Base-by-base conservation (phyloP, 768 basidiomycete species). In the Amanita brunnescens region DNA sequence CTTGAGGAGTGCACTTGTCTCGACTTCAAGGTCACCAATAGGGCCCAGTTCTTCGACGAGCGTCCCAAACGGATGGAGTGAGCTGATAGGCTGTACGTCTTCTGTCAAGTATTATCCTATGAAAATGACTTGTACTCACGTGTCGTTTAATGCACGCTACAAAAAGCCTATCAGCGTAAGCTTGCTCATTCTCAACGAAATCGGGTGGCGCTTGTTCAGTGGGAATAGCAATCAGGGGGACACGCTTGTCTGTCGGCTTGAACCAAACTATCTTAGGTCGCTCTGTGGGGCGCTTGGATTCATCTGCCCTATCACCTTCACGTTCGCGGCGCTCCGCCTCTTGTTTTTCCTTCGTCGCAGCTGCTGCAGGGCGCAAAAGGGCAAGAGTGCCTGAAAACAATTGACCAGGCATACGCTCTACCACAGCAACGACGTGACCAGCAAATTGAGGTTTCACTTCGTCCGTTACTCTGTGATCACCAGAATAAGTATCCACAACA, bases 241-340 rank as follows among this genome's bases (percentile, higher is more conserved):
- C 96, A 52, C 96, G 89, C 68, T 99, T 99, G 73, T 97, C 94
- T 23, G 95, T 97, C 3, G 96, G 96, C 71, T 97, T 95, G 78
- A 99, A 98, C 96, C 96, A 99, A 41, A 99, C 94, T 57, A 99
- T 99, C 77, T 97, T 98, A 56, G 95, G 95, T 35, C 94, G 84
- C 65, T 93, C 91, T 26, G 83, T 81, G 24, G 73, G 75, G 40
- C 86, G 84, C 59, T 85, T 78, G 24, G 86, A 86, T 62, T 91
- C 89, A 53, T 90, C 87, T 38, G 82, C 87, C 55, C 83, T 83
- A 62, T 94, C 92, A 41, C 95, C 96, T 65, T 96, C 96, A 47
- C 96, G 86, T 68, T 98, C 96, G 51, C 93, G 85, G 33, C 96
- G 82, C 66, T 99, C 96, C 23, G 95, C 91, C 57, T 98, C 95